Percentiles rank a stretch among this genome's conserved stretches.
Conservation (phyloP, 176 grass and related monocot genomes). For the Musa schizocarpa region DNA sequence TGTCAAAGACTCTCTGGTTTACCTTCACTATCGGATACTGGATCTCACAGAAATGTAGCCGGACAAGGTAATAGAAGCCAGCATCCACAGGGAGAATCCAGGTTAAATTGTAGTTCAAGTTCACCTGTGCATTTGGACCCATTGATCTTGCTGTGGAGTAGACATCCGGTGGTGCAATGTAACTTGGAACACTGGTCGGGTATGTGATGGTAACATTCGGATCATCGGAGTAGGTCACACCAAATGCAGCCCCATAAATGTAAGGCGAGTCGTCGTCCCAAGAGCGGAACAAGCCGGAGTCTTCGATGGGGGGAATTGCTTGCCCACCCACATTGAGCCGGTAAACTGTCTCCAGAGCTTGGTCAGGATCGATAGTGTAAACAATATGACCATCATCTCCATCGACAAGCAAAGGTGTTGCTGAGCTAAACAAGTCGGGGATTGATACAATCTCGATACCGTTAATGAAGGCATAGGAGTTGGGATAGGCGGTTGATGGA, state of each 20-base stretch:
- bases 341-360: constrained; percentile 38
- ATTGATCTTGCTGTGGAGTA: constrained; percentile 42
- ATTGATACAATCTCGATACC: constrained; percentile 41
- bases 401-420: constrained; percentile 5
- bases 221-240: constrained; percentile 25
- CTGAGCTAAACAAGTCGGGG: constrained; percentile 6
- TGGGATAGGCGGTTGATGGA: constrained; percentile 10
- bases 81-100: constrained; percentile 35
- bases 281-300: constrained; percentile 22
- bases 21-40: constrained; percentile 20
- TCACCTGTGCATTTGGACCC: constrained; percentile 16
- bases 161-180: constrained; percentile 25
- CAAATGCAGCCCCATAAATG: constrained; percentile 14
- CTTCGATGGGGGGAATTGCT: not conserved
- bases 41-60: constrained; percentile 57
- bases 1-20: constrained; percentile 33
- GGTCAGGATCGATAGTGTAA: constrained; percentile 8
- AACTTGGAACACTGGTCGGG: not conserved
- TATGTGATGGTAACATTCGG: constrained; percentile 30
- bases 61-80: constrained; percentile 33
- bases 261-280: constrained; percentile 27
- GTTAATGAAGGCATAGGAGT: constrained; percentile 39
- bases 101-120: constrained; percentile 44
- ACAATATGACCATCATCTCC: not conserved
- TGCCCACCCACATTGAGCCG: constrained; percentile 30